Percentiles rank a stretch among this genome's conserved stretches.
phyloP scores from a whole-genome alignment of 768 basidiomycete species.

The Auriscalpium vulgare region DNA sequence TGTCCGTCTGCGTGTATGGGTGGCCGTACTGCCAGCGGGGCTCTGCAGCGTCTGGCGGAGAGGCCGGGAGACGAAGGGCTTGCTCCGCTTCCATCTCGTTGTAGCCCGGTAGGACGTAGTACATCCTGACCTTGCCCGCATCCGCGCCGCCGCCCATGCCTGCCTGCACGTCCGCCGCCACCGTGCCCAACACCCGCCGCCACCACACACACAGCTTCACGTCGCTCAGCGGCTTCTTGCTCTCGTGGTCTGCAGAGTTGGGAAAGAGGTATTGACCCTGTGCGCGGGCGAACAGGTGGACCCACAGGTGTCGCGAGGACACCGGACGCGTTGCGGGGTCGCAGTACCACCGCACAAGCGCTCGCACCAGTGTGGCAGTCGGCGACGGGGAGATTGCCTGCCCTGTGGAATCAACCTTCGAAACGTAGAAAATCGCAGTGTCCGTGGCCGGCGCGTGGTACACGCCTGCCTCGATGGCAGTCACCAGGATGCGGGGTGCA shows the following conservation, averaged over 20 bases:
- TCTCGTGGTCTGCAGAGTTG: conserved; percentile 61
- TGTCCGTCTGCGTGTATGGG: conserved; percentile 47
- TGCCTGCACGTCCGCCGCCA: conserved; percentile 32
- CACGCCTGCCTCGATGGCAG: conserved; percentile 71
- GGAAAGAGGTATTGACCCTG: conserved; percentile 94
- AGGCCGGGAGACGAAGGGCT: conserved; percentile 35
- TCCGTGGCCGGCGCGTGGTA: conserved; percentile 67
- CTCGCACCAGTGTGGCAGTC: conserved; percentile 57
- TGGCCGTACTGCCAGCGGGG: conserved; percentile 69
- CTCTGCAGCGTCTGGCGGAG: conserved; percentile 7
- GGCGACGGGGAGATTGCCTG: conserved; percentile 58
- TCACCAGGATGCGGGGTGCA: conserved; percentile 53
- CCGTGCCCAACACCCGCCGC: conserved; percentile 63
- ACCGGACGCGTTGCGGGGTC: conserved; percentile 57
- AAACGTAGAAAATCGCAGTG: conserved; percentile 76
- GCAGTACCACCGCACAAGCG: conserved; percentile 58
- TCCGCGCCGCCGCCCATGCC: conserved; percentile 7
- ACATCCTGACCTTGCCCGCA: conserved; percentile 32
- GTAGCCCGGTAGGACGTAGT: conserved; percentile 66
- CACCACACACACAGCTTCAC: conserved; percentile 87
- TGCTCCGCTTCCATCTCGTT: conserved; percentile 58
- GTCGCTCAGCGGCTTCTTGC: conserved; percentile 73
- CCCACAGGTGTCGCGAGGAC: conserved; percentile 50
- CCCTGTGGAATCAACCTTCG: conserved; percentile 92
- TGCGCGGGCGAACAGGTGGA: conserved; percentile 86